Conservation (phyloP, 305 asterid species). For the Ilex paraguariensis region DNA sequence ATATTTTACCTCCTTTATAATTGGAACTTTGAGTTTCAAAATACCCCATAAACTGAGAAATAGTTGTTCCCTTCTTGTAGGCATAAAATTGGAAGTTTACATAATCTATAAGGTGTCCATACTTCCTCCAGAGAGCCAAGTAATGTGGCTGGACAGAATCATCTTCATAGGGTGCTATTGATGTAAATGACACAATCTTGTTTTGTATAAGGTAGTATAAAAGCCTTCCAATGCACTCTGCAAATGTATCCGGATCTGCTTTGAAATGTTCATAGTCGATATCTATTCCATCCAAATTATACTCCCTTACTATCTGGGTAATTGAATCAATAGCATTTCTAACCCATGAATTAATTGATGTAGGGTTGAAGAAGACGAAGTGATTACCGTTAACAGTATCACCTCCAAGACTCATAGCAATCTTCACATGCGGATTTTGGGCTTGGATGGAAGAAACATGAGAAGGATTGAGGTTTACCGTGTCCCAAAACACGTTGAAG, state of each 20-base stretch:
- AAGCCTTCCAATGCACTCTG: slow-evolving; percentile 58
- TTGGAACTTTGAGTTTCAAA: slow-evolving; percentile 45
- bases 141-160: slow-evolving; percentile 43
- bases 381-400: slow-evolving; percentile 24
- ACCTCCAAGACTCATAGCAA: slow-evolving; percentile 65
- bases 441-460: slow-evolving; percentile 47
- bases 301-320: slow-evolving; percentile 28
- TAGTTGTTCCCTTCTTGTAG: slow-evolving; percentile 36
- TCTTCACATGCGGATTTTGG: slow-evolving; percentile 43
- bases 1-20: slow-evolving; percentile 48
- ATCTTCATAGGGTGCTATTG: slow-evolving; percentile 62
- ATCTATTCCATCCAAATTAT: slow-evolving; percentile 49
- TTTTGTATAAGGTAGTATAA: slow-evolving; percentile 46
- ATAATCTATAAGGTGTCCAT: slow-evolving; percentile 55
- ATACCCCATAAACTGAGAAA: slow-evolving; percentile 45
- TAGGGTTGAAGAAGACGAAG: slow-evolving; percentile 30
- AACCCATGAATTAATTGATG: slow-evolving; percentile 40
- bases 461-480: slow-evolving; percentile 37
- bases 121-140: slow-evolving; percentile 57
- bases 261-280: slow-evolving; percentile 63
- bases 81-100: slow-evolving; percentile 77
- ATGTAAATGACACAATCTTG: slow-evolving; percentile 36
- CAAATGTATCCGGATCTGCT: slow-evolving; percentile 52
- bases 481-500: slow-evolving; percentile 53
- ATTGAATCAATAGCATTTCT: slow-evolving; percentile 47